These are phyloP conservation scores for Calonectria multiphialidica DNA, from an alignment of 2,329 filamentous ascomycete genomes.

Conservation along the genomic window DNA sequence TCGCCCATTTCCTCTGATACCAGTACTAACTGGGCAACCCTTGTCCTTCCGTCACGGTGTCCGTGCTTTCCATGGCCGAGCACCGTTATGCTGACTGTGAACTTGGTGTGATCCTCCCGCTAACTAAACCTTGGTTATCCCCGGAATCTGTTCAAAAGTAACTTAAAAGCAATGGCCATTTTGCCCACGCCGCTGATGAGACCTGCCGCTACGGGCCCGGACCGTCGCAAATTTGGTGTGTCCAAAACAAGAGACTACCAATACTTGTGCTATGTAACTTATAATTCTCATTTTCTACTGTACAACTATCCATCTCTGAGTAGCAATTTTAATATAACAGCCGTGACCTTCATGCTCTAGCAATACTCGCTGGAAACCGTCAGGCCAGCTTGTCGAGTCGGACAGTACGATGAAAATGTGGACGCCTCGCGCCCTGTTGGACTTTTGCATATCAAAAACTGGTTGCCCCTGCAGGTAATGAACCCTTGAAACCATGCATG, in stretches of 20 bases:
- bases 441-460: background rate
- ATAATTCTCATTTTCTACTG: too few relatives aligned
- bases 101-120: conserved; percentile 1
- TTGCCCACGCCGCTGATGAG: background rate
- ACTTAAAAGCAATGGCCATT: background rate
- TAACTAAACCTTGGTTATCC: background rate
- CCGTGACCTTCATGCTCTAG: background rate
- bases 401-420: background rate
- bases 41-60: background rate
- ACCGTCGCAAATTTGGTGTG: too few relatives aligned
- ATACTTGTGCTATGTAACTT: too few relatives aligned
- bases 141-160: background rate
- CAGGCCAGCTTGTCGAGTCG: background rate
- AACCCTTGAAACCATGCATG: conserved; percentile 7
- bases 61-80: background rate
- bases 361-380: background rate
- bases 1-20: conserved; percentile 1
- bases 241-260: background rate
- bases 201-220: background rate
- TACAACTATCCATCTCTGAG: too few relatives aligned
- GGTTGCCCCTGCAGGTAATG: background rate
- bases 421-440: background rate
- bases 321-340: background rate
- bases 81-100: background rate
- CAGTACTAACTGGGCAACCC: background rate